phyloP scores from a whole-genome alignment of 2,329 filamentous ascomycete genomes.

The Fusarium sublunatum region DNA sequence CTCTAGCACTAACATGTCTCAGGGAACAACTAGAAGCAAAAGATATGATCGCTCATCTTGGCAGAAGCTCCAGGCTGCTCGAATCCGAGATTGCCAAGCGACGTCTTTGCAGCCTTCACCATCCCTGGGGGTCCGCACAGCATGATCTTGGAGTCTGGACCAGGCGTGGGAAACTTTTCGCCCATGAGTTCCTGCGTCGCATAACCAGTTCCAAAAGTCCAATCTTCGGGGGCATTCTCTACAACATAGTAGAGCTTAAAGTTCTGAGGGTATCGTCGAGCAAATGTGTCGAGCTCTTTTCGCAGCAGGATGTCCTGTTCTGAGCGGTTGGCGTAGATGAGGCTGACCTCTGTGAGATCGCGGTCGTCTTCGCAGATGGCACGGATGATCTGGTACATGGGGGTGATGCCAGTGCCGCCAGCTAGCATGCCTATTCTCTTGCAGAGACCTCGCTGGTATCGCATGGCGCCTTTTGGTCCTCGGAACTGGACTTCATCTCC shows the following conservation, averaged over 20 bases:
- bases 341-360: conserved; percentile 66
- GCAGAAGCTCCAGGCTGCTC: conserved; percentile 60
- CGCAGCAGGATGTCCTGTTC: conserved; percentile 70
- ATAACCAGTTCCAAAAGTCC: conserved; percentile 62
- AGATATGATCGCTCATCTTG: conserved; percentile 67
- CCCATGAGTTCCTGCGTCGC: conserved; percentile 63
- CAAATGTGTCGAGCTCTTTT: conserved; percentile 65
- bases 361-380: conserved; percentile 70
- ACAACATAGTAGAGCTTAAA: conserved; percentile 68
- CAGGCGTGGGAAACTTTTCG: conserved; percentile 60
- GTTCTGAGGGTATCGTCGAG: conserved; percentile 61
- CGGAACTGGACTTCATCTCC: conserved; percentile 64
- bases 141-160: conserved; percentile 62
- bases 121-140: conserved; percentile 72
- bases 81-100: conserved; percentile 61
- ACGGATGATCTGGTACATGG: conserved; percentile 66
- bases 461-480: conserved; percentile 68
- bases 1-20: neutral
- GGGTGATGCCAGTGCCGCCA: conserved; percentile 54
- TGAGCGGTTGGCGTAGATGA: conserved; percentile 69
- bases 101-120: conserved; percentile 67
- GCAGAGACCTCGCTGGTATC: conserved; percentile 57
- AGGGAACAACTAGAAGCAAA: conserved; percentile 59
- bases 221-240: conserved; percentile 58
- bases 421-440: conserved; percentile 66